A percentile compares a stretch with the other conserved stretches of the same genome.
Evolutionary conservation across 495 filamentous ascomycete genomes (phyloP).

Genomic region (Penicillium cataractarum): DNA sequence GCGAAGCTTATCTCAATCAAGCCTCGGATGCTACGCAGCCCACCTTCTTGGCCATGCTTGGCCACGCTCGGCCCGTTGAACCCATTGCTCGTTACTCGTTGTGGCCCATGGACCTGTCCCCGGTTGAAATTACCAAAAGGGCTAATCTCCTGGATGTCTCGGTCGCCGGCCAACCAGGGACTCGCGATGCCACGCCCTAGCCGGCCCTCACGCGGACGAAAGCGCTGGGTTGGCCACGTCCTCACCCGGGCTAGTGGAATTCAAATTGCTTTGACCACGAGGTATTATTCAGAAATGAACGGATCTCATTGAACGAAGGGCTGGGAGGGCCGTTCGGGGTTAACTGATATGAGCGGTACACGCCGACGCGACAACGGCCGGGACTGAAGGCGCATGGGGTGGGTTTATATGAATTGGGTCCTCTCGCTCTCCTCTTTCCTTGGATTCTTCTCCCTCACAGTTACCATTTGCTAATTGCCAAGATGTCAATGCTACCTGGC

Average conservation of each 20-base stretch:
- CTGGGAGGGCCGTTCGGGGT: background rate
- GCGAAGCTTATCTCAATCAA: constrained; percentile 15
- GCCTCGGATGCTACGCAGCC: constrained; percentile 11
- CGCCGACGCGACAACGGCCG: background rate
- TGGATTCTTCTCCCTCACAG: background rate
- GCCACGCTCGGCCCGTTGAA: background rate
- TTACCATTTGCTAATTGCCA: background rate
- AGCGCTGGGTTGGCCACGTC: background rate
- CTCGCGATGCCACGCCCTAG: background rate
- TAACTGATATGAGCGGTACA: background rate
- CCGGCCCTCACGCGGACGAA: background rate
- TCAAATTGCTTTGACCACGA: constrained; percentile 3
- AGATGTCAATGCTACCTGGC: constrained; percentile 22
- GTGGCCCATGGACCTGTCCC: background rate
- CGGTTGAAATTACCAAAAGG: background rate
- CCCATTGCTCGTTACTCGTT: background rate
- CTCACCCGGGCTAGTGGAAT: background rate
- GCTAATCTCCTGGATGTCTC: background rate
- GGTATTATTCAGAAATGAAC: background rate
- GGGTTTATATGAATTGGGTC: constrained; percentile 3
- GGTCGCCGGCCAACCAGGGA: background rate
- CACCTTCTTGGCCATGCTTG: background rate
- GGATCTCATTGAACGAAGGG: background rate
- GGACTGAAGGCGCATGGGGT: too few relatives aligned
- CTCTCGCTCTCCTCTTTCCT: background rate